Evolutionary conservation across 2,329 filamentous ascomycete genomes (phyloP), one percentile per base, ranked within the genome.

Genomic region (Bipolaris zeicola): DNA sequence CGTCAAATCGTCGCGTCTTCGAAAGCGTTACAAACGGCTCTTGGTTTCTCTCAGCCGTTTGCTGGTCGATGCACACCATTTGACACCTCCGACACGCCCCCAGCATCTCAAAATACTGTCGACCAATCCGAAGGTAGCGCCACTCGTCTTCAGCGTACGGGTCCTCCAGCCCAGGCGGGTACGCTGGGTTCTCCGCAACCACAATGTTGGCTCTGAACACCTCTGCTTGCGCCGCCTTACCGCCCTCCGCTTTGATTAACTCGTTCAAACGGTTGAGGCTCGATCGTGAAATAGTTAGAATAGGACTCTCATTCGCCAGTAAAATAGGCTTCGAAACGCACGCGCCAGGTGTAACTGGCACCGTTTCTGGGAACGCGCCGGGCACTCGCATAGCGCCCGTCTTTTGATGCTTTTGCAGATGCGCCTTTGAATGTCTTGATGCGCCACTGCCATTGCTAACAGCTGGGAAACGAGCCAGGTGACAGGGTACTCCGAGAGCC

Each of bases 21-120:
- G 90, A 89, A 56, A 99, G 78, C 0, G 92, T 97, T 3, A 90
- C 85, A 70, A 95, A 96, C 0, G 95, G 95, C 74, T 98, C 95
- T 61, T 92, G 87, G 61, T 87, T 86, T 73, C 87, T 90, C 61
- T 87, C 82, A 0, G 87, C 92, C 11, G 89, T 96, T 44, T 87
- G 81, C 74, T 97, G 95, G 69, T 99, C 88, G 43, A 98, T 86
- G 72, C 94, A 97, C 8, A 99, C 89, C 93, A 99, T 98, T 74
- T 96, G 92, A 67, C 95, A 99, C 57, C 95, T 82, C 58, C 92
- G 85, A 69, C 95, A 99, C 3, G 90, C 85, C 0, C 93, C 94
- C 4, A 98, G 78, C 68, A 96, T 85, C 59, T 89, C 82, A 66
- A 91, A 90, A 8, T 77, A 75, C 56, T 88, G 82, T 69, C 74